These are phyloP conservation scores for Orbilia oligospora DNA, from an alignment of 2,329 filamentous ascomycete species.

Conservation along the genomic window DNA sequence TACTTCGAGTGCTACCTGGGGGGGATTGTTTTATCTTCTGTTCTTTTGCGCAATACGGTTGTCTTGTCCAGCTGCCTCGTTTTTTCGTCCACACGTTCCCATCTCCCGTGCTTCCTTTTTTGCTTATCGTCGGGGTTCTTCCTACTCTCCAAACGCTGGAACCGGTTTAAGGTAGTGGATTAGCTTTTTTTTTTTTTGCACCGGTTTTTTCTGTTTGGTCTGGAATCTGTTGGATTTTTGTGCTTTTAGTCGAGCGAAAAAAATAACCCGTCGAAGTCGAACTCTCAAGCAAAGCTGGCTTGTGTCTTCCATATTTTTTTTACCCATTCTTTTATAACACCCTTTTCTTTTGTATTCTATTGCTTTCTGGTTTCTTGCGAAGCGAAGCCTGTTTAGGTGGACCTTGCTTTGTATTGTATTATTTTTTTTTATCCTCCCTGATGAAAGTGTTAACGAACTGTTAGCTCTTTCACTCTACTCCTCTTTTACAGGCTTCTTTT, in stretches of 20 bases:
- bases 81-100: conserved; percentile 32
- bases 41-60: conserved; percentile 46
- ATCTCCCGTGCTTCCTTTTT: conserved; percentile 18
- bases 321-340: conserved; percentile 16
- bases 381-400: conserved; percentile 16
- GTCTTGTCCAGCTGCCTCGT: conserved; percentile 35
- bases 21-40: conserved; percentile 37
- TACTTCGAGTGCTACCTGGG: conserved; percentile 46
- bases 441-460: conserved; percentile 17
- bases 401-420: not conserved
- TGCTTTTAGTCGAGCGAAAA: conserved; percentile 25
- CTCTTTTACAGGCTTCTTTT: conserved; percentile 31
- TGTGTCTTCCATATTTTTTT: conserved; percentile 17
- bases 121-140: conserved; percentile 18
- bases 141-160: conserved; percentile 45
- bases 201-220: conserved; percentile 31
- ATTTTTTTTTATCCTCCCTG: not conserved
- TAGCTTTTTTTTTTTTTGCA: conserved; percentile 40
- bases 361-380: conserved; percentile 25
- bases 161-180: conserved; percentile 47
- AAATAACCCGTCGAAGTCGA: conserved; percentile 14
- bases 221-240: conserved; percentile 33
- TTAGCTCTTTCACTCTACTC: conserved; percentile 23
- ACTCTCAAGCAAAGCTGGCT: not conserved
- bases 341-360: conserved; percentile 26